Base-by-base conservation (phyloP, 768 basidiomycete species). In the Thelephora ganbajun region DNA sequence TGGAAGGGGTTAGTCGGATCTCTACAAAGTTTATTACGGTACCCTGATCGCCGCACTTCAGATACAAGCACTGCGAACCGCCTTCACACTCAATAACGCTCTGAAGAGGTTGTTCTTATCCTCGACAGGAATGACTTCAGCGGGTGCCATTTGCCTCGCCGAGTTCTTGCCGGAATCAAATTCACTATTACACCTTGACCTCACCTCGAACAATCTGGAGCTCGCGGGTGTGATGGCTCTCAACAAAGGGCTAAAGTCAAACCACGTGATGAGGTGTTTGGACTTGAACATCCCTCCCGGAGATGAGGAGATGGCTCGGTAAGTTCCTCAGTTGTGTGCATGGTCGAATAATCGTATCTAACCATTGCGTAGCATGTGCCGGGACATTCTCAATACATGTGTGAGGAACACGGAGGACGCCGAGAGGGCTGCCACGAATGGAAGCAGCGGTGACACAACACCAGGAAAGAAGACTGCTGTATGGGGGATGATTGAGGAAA, bases 191-290 rank as follows among this genome's bases (percentile, higher is more conserved):
- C 93, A 98, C 61, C 79, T 99, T 47, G 96, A 97, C 63, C 66
- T 96, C 23, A 96, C 91, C 0, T 67, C 73, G 54, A 94, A 94
- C 60, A 63, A 70, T 5, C 66, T 98, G 30, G 91, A 91, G 57
- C 71, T 91, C 33, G 92, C 93, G 0, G 93, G 89, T 14, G 84
- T 96, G 3, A 83, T 97, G 78, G 96, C 96, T 0, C 76, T 99
- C 19, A 83, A 78, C 47, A 81, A 79, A 2, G 88, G 92, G 0
- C 65, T 99, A 44, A 87, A 87, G 59, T 76, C 73, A 9, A 98
- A 98, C 58, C 73, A 77, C 47, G 73, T 79, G 9, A 83, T 98
- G 72, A 74, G 96, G 4, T 99, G 96, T 59, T 68, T 99, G 47
- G 96, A 99, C 64, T 60, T 98, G 41, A 85, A 89, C 56, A 89